Percentiles rank a stretch among this genome's conserved stretches.
Conservation (phyloP, 116 monocot genomes). For the Zostera marina region DNA sequence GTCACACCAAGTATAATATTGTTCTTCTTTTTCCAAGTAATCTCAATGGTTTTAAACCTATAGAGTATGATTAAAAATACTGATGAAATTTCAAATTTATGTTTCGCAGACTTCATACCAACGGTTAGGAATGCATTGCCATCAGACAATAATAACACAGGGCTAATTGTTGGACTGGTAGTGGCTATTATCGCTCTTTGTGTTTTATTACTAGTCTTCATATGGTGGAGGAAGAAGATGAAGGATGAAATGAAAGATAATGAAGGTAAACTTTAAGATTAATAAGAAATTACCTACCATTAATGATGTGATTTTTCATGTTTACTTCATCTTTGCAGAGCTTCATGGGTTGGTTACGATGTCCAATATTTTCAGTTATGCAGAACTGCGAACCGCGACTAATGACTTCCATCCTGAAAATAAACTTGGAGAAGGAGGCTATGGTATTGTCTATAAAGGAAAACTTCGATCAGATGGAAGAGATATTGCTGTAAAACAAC, state of each 20-base stretch:
- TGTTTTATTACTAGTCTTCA: background rate
- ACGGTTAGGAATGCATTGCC: conserved; percentile 7
- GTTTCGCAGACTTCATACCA: conserved; percentile 8
- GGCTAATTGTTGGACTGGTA: conserved; percentile 2
- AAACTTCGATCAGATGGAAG: background rate
- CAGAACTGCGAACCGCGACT: conserved; percentile 7
- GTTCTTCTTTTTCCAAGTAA: too few relatives aligned
- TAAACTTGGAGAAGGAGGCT: conserved; percentile 62
- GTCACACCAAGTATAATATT: conserved; percentile 4
- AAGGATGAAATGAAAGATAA: background rate
- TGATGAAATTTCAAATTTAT: too few relatives aligned
- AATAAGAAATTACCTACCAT: too few relatives aligned
- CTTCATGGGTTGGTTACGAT: background rate
- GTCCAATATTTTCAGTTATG: conserved; percentile 12
- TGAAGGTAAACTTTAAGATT: too few relatives aligned
- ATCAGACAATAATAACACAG: background rate
- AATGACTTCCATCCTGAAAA: conserved; percentile 25
- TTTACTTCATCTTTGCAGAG: background rate
- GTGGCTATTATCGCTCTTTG: background rate
- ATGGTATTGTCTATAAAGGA: conserved; percentile 37
- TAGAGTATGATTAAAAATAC: too few relatives aligned
- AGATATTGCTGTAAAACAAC: conserved; percentile 1
- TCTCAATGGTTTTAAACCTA: too few relatives aligned
- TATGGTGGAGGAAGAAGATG: background rate
- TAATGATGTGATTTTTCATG: too few relatives aligned